Evolutionary conservation across 495 filamentous ascomycete species (phyloP).

Genomic region (Aspergillus incahuasiensis): DNA sequence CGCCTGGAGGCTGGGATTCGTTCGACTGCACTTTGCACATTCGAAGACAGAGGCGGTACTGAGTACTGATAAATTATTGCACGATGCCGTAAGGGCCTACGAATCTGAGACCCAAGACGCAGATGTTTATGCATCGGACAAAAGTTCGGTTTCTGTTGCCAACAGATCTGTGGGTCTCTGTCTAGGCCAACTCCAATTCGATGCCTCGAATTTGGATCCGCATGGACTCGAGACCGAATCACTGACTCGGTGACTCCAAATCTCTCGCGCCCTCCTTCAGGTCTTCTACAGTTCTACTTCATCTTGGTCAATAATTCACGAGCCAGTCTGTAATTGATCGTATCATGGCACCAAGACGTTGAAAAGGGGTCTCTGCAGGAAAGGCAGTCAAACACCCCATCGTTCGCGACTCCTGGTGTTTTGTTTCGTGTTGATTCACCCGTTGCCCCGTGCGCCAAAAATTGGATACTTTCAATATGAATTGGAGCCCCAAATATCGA

Average conservation of each 20-base stretch:
- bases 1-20: background rate
- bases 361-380: background rate
- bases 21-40: background rate
- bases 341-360: background rate
- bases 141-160: background rate
- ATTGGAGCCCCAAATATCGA: background rate
- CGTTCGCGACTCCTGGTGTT: background rate
- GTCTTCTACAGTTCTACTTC: too few species aligned
- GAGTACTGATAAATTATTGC: background rate
- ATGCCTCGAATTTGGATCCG: background rate
- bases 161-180: background rate
- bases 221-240: background rate
- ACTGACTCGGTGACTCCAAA: background rate
- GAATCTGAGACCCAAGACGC: background rate
- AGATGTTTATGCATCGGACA: slow-evolving; percentile 1
- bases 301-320: too few species aligned
- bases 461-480: background rate
- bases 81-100: background rate
- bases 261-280: background rate
- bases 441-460: background rate
- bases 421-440: background rate
- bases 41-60: too few species aligned
- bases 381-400: background rate
- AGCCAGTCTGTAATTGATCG: background rate
- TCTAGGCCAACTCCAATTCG: background rate